Evolutionary conservation across 1,284 basidiomycete species (phyloP), one percentile per base, ranked within the genome.

Genomic region (Puccinia coronata): DNA sequence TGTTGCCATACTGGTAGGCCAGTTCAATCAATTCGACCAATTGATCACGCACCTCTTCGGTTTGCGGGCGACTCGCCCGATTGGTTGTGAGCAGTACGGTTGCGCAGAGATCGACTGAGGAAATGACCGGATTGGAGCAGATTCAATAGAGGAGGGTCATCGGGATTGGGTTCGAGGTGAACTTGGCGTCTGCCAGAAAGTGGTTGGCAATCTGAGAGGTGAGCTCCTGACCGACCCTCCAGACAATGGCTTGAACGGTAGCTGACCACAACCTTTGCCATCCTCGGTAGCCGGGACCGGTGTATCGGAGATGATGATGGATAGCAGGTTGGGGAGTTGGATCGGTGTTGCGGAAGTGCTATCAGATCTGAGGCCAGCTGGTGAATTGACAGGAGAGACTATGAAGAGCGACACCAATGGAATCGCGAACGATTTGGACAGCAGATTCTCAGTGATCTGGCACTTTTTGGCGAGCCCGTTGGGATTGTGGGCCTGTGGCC

Each of bases 311-410:
- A 95, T 89, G 82, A 95, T 88, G 86, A 93, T 92, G 76, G 91
- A 89, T 87, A 95, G 89, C 83, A 95, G 88, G 87, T 92, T 92
- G 82, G 91, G 90, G 80, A 92, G 88, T 84, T 94, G 92, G 77
- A 89, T 88, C n/a, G 91, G 91, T 39, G 89, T 90, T 80, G 94
- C 55, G 91, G 84, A 92, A 90, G 86, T 95, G 92, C 84, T 93
- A 92, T 34, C 90, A 90, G 18, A 92, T 84, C 78, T 80, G 84
- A 77, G 80, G 76, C 43, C 51, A 82, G 81, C 49, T 18, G 81
- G 57, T 77, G 47, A 75, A 73, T 18, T 65, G 76, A 43, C 73
- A 72, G 16, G 72, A 79, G 55, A 82, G 39, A 25, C 67, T 75
- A 51, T 81, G 82, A 67, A 79, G 77, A n/a, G 82, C 82, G 18